Evolutionary conservation across 106 monocot species (phyloP), one percentile per base, ranked within the genome.

Genomic region (Dendrobium catenatum): DNA sequence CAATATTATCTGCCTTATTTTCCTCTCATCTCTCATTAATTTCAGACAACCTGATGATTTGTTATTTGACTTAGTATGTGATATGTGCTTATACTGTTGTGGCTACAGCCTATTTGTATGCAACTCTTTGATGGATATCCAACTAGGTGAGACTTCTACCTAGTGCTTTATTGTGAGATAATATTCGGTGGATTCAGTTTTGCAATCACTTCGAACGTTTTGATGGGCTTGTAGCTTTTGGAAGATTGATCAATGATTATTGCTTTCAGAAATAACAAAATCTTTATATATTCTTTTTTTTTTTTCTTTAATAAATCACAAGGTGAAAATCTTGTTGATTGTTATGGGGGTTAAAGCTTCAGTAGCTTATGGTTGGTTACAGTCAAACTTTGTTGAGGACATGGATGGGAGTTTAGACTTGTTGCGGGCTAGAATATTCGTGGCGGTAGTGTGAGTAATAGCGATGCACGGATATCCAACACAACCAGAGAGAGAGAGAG

Each of bases 111-210:
- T 37, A 70, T 70, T 37, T 33, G 37, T 37, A 33, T 70, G 70
- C 37, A 70, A 70, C 31, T 37, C 5, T 70, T 70, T 70, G 33
- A 70, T 70, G 70, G 9, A 31, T 70, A 70, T 70, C 70, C 70
- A 27, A 13, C 15, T 70, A 31, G 27, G 70, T 70, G 37, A 70
- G 13, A 22, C n/a, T 61, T n/a, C 1, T n/a, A 4, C 22, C 22
- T 61, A 61, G 61, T 61, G 19, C 61, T 61, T 61, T 61, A 7
- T 22, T 61, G 61, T 22, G 61, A 61, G 61, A 61, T 61, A 5
- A 22, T 61, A 22, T 61, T 61, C n/a, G 19, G 22, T 61, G 22
- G n/a, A n/a, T 61, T 61, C 22, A 22, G 5, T 22, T 61, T 61
- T 61, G 13, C 10, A 17, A 56, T 56, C 19, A 56, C 56, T 56